Evolutionary conservation across 2,329 filamentous ascomycete species (phyloP).

Genomic region (Ascochyta clinopodiicola): DNA sequence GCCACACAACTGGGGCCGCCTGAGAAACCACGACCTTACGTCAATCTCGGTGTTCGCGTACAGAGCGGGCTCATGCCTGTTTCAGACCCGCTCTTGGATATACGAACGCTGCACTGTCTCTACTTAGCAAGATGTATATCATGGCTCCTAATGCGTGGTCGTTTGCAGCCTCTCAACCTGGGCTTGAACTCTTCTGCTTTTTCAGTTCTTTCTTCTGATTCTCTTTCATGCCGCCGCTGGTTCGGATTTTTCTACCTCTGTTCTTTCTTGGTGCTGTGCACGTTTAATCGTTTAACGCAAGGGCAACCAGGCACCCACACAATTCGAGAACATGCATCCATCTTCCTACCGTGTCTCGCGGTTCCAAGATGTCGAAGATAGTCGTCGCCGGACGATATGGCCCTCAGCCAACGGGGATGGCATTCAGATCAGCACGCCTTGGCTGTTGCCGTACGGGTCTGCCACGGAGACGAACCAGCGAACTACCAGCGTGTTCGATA

Average conservation of each 20-base stretch:
- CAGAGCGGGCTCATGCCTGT: constrained; percentile 4
- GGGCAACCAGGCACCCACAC: neutral
- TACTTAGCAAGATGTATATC: constrained; percentile 1
- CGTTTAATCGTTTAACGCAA: neutral
- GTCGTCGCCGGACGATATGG: constrained; percentile 9
- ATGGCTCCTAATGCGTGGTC: neutral
- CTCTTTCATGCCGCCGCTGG: constrained; percentile 6
- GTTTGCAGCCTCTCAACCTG: constrained; percentile 1
- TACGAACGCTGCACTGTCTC: constrained; percentile 3
- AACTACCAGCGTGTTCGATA: constrained; percentile 25
- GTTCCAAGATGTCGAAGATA: constrained; percentile 1
- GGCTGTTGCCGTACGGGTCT: constrained; percentile 1
- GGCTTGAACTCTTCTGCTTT: neutral
- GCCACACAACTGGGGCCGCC: constrained; percentile 2
- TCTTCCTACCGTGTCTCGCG: constrained; percentile 1
- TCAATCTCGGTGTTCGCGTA: constrained; percentile 6
- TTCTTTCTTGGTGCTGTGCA: constrained; percentile 1
- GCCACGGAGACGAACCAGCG: constrained; percentile 15
- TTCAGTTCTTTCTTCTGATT: neutral
- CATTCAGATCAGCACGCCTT: constrained; percentile 13
- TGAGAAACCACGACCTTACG: constrained; percentile 1
- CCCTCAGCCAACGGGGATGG: constrained; percentile 4
- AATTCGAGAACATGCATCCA: constrained; percentile 3
- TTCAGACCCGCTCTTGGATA: neutral
- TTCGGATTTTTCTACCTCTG: constrained; percentile 6